Evolutionary conservation across 2,329 filamentous ascomycete species (phyloP).

Genomic region (Ascochyta clinopodiicola): DNA sequence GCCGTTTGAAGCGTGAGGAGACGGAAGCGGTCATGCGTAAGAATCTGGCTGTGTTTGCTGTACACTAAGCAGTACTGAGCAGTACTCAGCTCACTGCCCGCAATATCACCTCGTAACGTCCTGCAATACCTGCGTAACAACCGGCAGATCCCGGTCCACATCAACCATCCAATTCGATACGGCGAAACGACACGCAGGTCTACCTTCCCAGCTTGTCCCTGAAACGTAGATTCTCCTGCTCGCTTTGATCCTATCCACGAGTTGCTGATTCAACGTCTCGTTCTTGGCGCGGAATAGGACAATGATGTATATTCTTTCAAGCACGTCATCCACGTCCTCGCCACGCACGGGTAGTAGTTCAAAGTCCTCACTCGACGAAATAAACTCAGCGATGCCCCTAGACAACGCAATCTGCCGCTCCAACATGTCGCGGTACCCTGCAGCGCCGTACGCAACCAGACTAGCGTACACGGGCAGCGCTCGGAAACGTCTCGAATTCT

Average conservation of each 20-base stretch:
- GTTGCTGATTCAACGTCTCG: slow-evolving; percentile 64
- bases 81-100: too few species aligned
- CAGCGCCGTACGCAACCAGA: slow-evolving; percentile 73
- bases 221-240: slow-evolving; percentile 81
- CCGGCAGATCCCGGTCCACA: slow-evolving; percentile 67
- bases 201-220: slow-evolving; percentile 77
- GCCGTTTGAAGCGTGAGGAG: too few species aligned
- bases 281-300: slow-evolving; percentile 80
- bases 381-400: slow-evolving; percentile 68
- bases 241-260: slow-evolving; percentile 77
- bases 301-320: slow-evolving; percentile 69
- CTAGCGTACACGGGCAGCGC: slow-evolving; percentile 89
- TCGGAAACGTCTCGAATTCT: slow-evolving; percentile 90
- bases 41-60: too few species aligned
- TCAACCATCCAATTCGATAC: slow-evolving; percentile 85
- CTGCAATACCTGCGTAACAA: slow-evolving; percentile 70
- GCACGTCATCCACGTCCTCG: slow-evolving; percentile 45
- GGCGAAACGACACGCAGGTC: slow-evolving; percentile 79
- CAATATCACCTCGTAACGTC: slow-evolving; percentile 26
- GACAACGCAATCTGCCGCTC: slow-evolving; percentile 75
- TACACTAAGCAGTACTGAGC: too few species aligned
- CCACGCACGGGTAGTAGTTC: slow-evolving; percentile 66
- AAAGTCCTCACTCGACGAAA: slow-evolving; percentile 68
- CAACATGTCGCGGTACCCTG: slow-evolving; percentile 73
- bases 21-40: too few species aligned